Base-by-base conservation (phyloP, 805 yeast species). In the Maudiozyma bulderi region DNA sequence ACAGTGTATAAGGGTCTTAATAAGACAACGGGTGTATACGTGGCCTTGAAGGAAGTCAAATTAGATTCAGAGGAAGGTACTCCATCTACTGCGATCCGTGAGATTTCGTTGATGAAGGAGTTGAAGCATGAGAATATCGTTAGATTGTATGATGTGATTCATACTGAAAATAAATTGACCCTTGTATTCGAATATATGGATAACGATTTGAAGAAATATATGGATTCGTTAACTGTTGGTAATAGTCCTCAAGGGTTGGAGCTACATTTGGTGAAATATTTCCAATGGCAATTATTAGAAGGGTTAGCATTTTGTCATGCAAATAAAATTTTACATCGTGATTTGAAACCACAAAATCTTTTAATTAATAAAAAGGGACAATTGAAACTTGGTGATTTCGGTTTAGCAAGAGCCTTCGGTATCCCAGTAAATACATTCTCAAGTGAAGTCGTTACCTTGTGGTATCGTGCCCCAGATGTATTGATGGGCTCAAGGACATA, bases 391-490 rank as follows among this genome's bases (percentile, higher is more conserved):
- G 93, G 90, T 1, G 95, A 93, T 70, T 93, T 93, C 64, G 99
- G 99, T 34, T 74, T 93, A 47, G 99, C 99, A 0, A 74, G 99
- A 53, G 98, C 97, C 0, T 93, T 89, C 67, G 99, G 99, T 47
- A 96, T 93, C 11, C 99, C 99, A 0, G 78, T 93, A 52, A 80
- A 96, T 61, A 95, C 96, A 1, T 93, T 91, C 63, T 91, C 99
- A 10, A 97, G 93, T 69, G 99, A 93, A 67, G 98, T 93, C 44
- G 99, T 93, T 45, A 93, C 99, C 0, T 72, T 93, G 57, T 93
- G 99, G 99, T 93, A 93, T 67, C 76, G 99, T 56, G 88, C 97
- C 0, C 99, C 99, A 3, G 99, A 93, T 69, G 87, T 93, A 49
- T 72, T 93, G 52, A 77, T 93, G 55, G 99, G 99, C 11, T 96